These are phyloP conservation scores for Alternaria brassicicola DNA, from an alignment of 2,329 filamentous ascomycete species.

Conservation along the genomic window DNA sequence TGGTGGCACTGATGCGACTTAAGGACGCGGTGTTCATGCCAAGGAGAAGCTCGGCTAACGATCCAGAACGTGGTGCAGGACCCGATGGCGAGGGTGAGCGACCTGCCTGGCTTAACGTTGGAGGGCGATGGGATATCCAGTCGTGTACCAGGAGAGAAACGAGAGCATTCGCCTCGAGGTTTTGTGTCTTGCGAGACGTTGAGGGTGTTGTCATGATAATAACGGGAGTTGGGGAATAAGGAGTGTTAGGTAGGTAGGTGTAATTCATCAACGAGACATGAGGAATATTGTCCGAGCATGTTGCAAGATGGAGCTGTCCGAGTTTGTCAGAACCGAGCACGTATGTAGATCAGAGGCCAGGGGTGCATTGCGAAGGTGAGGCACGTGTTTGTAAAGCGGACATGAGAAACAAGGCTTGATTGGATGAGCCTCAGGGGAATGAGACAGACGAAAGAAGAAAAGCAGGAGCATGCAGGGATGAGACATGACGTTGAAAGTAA, in stretches of 20 bases:
- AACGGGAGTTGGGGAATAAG: conserved; percentile 68
- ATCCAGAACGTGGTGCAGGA: conserved; percentile 61
- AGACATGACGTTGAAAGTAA: neutral
- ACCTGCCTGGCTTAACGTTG: conserved; percentile 64
- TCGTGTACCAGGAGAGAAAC: conserved; percentile 97
- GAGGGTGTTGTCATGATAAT: conserved; percentile 91
- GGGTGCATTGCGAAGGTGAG: neutral
- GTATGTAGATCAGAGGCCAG: neutral
- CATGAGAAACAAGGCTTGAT: neutral
- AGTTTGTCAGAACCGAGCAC: conserved; percentile 6
- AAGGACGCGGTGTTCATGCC: conserved; percentile 91
- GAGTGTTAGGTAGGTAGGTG: conserved; percentile 82
- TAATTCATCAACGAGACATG: conserved; percentile 99
- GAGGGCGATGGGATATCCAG: conserved; percentile 93
- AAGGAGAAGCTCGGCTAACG: conserved; percentile 80
- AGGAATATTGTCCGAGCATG: conserved; percentile 79
- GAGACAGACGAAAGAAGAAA: conserved; percentile 3
- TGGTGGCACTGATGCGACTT: conserved; percentile 87
- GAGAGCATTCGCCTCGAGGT: conserved; percentile 81
- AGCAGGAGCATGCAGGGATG: neutral
- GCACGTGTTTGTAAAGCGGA: neutral
- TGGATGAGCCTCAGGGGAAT: neutral
- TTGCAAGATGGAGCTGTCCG: conserved; percentile 87
- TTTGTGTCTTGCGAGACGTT: conserved; percentile 78
- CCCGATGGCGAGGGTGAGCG: conserved; percentile 68